phyloP scores from a whole-genome alignment of 352 stramenopile species.

The Saprolegnia diclina region DNA sequence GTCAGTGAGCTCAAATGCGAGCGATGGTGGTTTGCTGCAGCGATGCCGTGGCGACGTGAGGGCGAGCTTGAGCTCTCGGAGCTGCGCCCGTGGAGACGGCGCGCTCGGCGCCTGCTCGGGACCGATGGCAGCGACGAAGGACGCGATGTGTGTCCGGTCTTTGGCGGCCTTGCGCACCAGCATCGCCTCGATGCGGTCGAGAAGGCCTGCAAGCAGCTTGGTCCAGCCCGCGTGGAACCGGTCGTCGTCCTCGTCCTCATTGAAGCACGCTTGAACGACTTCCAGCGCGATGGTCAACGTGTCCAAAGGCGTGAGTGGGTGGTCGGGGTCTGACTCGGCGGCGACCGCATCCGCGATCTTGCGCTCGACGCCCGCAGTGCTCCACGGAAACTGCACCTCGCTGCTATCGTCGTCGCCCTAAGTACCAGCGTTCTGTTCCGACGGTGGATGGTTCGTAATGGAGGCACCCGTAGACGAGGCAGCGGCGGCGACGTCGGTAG shows the following conservation, averaged over 20 bases:
- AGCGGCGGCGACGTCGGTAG: not conserved
- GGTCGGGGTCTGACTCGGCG: not conserved
- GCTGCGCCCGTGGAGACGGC: not conserved
- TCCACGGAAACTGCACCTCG: not conserved
- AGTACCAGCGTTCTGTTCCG: not conserved
- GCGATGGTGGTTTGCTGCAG: not conserved
- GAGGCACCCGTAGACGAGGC: not conserved
- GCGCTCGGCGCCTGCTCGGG: not conserved
- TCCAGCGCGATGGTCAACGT: constrained; percentile 16
- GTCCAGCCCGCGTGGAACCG: not conserved
- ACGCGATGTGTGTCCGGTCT: not conserved
- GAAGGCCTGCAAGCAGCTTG: not conserved
- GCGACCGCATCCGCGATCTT: constrained; percentile 3
- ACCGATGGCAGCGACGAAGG: not conserved
- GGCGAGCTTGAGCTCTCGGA: not conserved
- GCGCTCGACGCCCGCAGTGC: not conserved
- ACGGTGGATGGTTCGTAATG: not conserved
- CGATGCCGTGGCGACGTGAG: not conserved
- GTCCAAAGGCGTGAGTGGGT: constrained; percentile 12
- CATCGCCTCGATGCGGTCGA: constrained; percentile 5
- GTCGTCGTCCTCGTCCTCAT: not conserved
- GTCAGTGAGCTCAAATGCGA: constrained; percentile 17
- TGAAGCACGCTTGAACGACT: constrained; percentile 1
- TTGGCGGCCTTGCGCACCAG: not conserved
- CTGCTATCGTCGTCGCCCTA: not conserved